Base-by-base conservation (phyloP, 441 rosid genomes). In the Adansonia madagascariensis region DNA sequence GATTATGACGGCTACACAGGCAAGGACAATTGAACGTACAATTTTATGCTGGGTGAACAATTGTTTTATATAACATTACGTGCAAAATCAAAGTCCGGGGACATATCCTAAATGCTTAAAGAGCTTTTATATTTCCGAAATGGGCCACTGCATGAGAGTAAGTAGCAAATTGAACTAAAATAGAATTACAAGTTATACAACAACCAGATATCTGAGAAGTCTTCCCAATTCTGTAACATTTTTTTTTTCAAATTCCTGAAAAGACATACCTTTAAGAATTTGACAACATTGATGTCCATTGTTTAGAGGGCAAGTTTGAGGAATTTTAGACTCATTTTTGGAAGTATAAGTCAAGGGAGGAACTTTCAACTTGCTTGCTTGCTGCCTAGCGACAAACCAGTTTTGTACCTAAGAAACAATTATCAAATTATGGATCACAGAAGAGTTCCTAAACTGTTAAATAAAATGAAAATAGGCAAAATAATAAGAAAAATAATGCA, bases 361-460 rank as follows among this genome's bases (percentile, higher is more conserved):
- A 71, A 76, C 73, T 77, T 79, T 82, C n/a, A 72, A 72, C 65
- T 76, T 57, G 55, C 27, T 43, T 44, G 79, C 86, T 57, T 72
- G 82, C 66, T 73, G 85, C 73, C 83, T 83, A 57, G 71, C 77
- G 52, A 47, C 8, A 49, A 90, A 90, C 94, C 94, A 91, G 74
- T 46, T 80, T 82, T 85, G 88, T 60, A 90, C 86, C 94, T 91
- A 79, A 76, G 20, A 75, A 20, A 72, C n/a, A 76, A 79, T 12
- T 12, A 14, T 27, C 8, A 15, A 31, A 31, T 31, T 64, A 72
- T 69, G 10, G 63, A 73, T 61, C 6, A 78, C 6, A 43, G 14
- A 6, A 50, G 70, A 49, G 47, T 2, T 62, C 31, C 35, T 39
- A 11, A 50, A 70, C 60, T 70, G 74, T 50, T 15, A 70, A 50